These are phyloP conservation scores for Didymellaceae sp. DNA, from an alignment of 2,329 filamentous ascomycete genomes.

Conservation along the genomic window DNA sequence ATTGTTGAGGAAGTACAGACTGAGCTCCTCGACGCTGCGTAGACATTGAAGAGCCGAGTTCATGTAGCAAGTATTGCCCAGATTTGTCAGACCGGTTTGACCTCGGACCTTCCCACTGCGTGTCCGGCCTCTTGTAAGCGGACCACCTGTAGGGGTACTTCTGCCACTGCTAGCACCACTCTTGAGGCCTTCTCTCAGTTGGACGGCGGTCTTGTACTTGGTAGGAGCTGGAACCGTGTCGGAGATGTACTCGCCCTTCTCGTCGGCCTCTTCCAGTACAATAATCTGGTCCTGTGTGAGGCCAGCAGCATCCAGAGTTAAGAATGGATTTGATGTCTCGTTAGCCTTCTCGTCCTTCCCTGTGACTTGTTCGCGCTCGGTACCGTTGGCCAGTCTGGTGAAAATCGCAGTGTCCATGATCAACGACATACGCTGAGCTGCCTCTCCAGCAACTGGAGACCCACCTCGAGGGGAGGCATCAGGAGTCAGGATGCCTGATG, in stretches of 20 bases:
- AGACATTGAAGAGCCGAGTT: slow-evolving; percentile 96
- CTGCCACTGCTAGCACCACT: slow-evolving; percentile 64
- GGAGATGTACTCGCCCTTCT: slow-evolving; percentile 62
- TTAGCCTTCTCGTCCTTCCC: slow-evolving; percentile 74
- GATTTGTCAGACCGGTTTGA: slow-evolving; percentile 82
- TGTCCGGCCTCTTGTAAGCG: slow-evolving; percentile 73
- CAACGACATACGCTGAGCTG: slow-evolving; percentile 55
- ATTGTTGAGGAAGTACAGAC: slow-evolving; percentile 78
- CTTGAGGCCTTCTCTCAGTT: slow-evolving; percentile 21
- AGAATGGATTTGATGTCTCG: slow-evolving; percentile 76
- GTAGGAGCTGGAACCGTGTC: slow-evolving; percentile 51
- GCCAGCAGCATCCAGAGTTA: slow-evolving; percentile 69
- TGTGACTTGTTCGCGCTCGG: slow-evolving; percentile 69
- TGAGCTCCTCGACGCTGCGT: slow-evolving; percentile 89
- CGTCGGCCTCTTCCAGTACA: slow-evolving; percentile 79
- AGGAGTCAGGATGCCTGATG: slow-evolving; percentile 53
- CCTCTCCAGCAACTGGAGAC: slow-evolving; percentile 46
- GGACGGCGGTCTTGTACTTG: slow-evolving; percentile 50
- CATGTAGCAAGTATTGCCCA: slow-evolving; percentile 99
- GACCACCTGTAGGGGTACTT: slow-evolving; percentile 69
- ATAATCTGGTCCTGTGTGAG: slow-evolving; percentile 76
- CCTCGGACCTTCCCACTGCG: slow-evolving; percentile 75
- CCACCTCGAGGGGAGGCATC: slow-evolving; percentile 53
- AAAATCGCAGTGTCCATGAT: slow-evolving; percentile 70
- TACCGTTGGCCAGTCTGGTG: slow-evolving; percentile 65